Conservation (phyloP, 2,329 filamentous ascomycete genomes). For the Esteya vermicola region DNA sequence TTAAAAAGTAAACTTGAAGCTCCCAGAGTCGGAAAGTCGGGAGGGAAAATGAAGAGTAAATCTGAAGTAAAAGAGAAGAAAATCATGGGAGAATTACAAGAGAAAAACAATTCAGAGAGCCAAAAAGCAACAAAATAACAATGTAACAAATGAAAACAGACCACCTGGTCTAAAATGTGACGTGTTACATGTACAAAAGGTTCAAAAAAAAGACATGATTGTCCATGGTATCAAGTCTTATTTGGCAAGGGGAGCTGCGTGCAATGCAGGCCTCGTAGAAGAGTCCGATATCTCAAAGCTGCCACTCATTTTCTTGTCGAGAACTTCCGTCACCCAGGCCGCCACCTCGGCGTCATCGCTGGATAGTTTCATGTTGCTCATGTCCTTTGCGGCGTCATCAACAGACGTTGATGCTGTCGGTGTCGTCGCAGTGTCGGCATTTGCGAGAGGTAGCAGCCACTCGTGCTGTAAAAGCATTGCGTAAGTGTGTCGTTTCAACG, state of each 20-base stretch:
- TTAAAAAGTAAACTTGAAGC: too few species aligned
- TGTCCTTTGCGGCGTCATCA: too few species aligned
- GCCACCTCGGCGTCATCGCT: slow-evolving; percentile 82
- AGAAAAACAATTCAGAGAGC: neutral
- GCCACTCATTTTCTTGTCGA: slow-evolving; percentile 52
- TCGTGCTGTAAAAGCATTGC: slow-evolving; percentile 76
- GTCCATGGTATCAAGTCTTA: too few species aligned
- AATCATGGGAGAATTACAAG: neutral
- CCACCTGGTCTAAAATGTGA: too few species aligned
- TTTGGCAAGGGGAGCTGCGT: slow-evolving; percentile 75
- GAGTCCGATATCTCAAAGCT: slow-evolving; percentile 23
- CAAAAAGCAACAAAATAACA: neutral
- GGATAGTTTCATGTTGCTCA: too few species aligned
- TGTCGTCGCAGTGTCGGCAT: slow-evolving; percentile 15
- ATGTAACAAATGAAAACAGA: too few species aligned
- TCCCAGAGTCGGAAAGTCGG: too few species aligned
- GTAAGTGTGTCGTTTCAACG: slow-evolving; percentile 87
- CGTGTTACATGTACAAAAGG: too few species aligned
- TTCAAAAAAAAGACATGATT: too few species aligned
- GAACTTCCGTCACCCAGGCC: slow-evolving; percentile 62
- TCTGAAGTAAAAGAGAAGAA: neutral
- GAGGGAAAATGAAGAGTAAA: neutral
- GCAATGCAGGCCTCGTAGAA: slow-evolving; percentile 62
- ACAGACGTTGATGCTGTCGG: slow-evolving; percentile 12
- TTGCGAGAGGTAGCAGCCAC: slow-evolving; percentile 46